Base-by-base conservation (phyloP, 148 eudicot species). In the Mesembryanthemum crystallinum region DNA sequence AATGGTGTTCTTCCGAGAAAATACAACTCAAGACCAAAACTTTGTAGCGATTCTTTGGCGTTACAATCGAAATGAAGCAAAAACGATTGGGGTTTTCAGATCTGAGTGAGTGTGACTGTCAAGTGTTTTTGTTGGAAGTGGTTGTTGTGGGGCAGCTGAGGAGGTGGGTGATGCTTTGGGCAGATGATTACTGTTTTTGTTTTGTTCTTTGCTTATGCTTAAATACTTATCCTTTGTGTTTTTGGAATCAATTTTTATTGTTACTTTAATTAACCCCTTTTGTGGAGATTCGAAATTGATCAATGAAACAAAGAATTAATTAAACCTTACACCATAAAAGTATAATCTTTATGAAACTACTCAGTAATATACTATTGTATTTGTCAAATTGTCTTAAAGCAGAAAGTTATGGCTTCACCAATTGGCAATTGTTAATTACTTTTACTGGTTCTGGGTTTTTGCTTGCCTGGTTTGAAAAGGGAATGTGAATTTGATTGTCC, bases 121-220 rank as follows among this genome's bases (percentile, higher is more conserved):
- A 69, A 27, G 58, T 25, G 58, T 69, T 27, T 17, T 25, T 12
- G 33, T 69, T 69, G 51, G 23, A 45, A 45, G 13, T 7, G 37
- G 72, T 69, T 30, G 58, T 69, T 45, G 72, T 23, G 61, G 61
- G 61, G 61, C 61, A 57, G 61, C 61, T 57, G n/a, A n/a, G 61
- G n/a, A 28, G 72, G 29, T 69, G 37, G 35, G 57, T 7, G 18
- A 68, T 25, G 23, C 27, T 45, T 5, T 23, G 6, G 52, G 15
- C 3, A 49, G 20, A n/a, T n/a, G n/a, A n/a, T 15, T 42, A 67
- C 8, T 47, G 8, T 43, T 69, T 24, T 27, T 47, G 57, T 17
- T 27, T 47, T 69, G 58, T 21, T 25, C 32, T 30, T 7, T 28
- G 8, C 52, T 69, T 64, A 5, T 28, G 8, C 52, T 69, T 64